Conservation (phyloP, 2,329 filamentous ascomycete species). For the Sporothrix curviconia region DNA sequence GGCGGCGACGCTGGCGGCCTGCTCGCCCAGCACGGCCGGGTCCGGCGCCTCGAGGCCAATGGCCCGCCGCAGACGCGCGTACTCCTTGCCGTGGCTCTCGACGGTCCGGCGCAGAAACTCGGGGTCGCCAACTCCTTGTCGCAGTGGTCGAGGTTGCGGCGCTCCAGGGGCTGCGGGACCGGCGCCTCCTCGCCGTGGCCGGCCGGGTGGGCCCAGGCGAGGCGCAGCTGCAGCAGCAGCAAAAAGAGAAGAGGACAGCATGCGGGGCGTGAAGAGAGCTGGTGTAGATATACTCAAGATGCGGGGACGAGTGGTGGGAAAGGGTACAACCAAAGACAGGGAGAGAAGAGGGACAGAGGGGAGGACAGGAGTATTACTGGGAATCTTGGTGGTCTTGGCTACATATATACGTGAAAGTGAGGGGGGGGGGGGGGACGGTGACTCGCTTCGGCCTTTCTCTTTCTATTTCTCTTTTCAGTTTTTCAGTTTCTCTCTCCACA, state of each 20-base stretch:
- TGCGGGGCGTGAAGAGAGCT: not conserved
- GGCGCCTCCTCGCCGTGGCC: conserved; percentile 18
- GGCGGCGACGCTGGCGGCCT: too few species aligned
- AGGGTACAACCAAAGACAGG: too few species aligned
- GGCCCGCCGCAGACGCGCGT: conserved; percentile 22
- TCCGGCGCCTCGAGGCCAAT: conserved; percentile 21
- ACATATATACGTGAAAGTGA: not conserved
- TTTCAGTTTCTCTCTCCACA: not conserved
- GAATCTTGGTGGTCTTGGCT: not conserved
- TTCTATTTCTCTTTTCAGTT: not conserved
- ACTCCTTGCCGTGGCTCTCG: conserved; percentile 25
- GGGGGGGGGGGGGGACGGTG: too few species aligned
- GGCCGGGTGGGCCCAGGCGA: conserved; percentile 24
- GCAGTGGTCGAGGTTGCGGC: conserved; percentile 27
- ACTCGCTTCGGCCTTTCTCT: not conserved
- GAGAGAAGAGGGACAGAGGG: not conserved
- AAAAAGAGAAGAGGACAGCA: not conserved
- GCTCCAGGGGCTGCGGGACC: conserved; percentile 23
- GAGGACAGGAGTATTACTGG: not conserved
- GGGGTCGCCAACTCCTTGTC: conserved; percentile 21
- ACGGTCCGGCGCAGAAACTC: conserved; percentile 25
- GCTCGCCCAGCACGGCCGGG: conserved; percentile 8
- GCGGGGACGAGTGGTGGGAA: too few species aligned
- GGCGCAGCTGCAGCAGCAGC: conserved; percentile 22
- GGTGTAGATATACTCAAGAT: not conserved